These are phyloP conservation scores for Cenchrus americanus DNA, from an alignment of 176 grass and related monocot species.

Conservation along the genomic window DNA sequence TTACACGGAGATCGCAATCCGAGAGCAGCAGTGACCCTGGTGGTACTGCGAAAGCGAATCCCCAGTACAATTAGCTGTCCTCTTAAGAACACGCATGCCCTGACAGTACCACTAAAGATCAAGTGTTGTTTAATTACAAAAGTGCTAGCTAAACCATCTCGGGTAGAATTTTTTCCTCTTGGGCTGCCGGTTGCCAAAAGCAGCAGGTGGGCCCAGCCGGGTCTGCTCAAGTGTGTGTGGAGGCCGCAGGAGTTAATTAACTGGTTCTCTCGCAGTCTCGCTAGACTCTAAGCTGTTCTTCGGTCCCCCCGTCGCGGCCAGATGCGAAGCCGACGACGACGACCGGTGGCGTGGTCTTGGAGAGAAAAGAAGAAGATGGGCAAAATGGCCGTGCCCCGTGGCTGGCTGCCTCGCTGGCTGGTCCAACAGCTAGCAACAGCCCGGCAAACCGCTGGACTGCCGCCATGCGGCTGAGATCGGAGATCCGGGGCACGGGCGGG, in stretches of 20 bases:
- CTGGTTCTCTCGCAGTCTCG: not conserved
- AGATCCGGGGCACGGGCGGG: conserved; percentile 30
- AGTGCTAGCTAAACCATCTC: not conserved
- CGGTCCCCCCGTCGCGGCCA: not conserved
- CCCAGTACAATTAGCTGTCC: conserved; percentile 21
- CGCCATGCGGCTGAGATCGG: conserved; percentile 18
- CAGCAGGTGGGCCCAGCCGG: not conserved
- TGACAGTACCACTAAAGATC: not conserved
- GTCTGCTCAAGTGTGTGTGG: not conserved
- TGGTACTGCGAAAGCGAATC: not conserved
- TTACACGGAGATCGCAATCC: not conserved
- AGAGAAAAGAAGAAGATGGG: not conserved
- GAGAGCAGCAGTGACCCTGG: not conserved
- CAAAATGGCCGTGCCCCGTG: not conserved
- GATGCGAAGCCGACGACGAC: not conserved
- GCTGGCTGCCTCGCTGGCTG: not conserved
- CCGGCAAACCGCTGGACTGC: conserved; percentile 31
- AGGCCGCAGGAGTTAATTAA: conserved; percentile 14
- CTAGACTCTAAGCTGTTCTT: conserved; percentile 43
- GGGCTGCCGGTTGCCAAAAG: not conserved
- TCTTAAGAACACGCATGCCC: not conserved
- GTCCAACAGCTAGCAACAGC: conserved; percentile 67
- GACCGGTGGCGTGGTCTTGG: not conserved
- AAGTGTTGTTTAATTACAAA: not conserved
- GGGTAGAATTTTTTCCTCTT: not conserved